phyloP scores from a whole-genome alignment of 176 grass and related monocot genomes.

The Aegilops bicornis region DNA sequence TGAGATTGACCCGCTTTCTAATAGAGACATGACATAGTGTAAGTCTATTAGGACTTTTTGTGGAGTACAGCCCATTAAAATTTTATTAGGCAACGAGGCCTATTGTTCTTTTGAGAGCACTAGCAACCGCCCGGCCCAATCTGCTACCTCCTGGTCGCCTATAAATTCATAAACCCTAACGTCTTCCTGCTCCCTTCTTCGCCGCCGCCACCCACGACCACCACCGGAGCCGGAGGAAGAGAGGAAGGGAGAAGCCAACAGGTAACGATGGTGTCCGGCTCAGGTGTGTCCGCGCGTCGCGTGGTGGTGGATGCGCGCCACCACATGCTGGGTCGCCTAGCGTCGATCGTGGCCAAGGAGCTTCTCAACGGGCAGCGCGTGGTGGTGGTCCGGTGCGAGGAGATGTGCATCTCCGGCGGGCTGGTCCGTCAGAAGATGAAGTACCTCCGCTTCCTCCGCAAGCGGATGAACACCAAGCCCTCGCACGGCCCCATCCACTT shows the following conservation, averaged over 20 bases:
- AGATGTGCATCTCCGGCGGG: slow-evolving; percentile 63
- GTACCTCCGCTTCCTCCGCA: slow-evolving; percentile 67
- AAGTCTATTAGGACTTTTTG: too few relatives aligned
- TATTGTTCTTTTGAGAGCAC: neutral
- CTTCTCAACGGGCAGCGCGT: slow-evolving; percentile 58
- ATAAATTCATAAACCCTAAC: slow-evolving; percentile 9
- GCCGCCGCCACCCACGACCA: neutral
- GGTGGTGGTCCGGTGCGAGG: slow-evolving; percentile 62
- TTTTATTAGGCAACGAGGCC: neutral
- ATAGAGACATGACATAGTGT: too few relatives aligned
- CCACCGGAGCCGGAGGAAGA: neutral
- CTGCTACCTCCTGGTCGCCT: neutral
- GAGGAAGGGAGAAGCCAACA: neutral
- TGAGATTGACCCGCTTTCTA: too few relatives aligned
- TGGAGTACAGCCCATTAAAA: neutral
- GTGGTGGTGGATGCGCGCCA: slow-evolving; percentile 57
- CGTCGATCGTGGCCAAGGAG: slow-evolving; percentile 54
- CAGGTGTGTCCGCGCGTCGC: slow-evolving; percentile 33
- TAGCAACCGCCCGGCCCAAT: neutral
- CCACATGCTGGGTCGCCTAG: slow-evolving; percentile 67
- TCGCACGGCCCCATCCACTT: slow-evolving; percentile 64
- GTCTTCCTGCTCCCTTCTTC: neutral
- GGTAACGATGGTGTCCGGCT: slow-evolving; percentile 42
- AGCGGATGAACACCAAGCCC: slow-evolving; percentile 76
- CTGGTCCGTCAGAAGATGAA: slow-evolving; percentile 69